Base-by-base conservation (phyloP, 164 flowering plant genomes). In the Stephania cephalantha region DNA sequence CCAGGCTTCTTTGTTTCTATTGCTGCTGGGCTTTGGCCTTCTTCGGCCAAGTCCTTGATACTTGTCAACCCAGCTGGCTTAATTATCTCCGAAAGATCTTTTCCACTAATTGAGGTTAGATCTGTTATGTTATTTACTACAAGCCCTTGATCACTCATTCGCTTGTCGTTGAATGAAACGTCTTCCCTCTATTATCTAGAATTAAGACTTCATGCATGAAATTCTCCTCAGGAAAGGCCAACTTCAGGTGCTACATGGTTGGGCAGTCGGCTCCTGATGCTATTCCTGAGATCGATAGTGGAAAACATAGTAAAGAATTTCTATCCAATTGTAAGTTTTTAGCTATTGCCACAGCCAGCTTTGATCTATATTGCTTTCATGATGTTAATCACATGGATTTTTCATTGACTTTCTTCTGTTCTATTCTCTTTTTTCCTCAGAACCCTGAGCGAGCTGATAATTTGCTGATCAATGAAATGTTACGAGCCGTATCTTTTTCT, bases 51-150 rank as follows among this genome's bases (percentile, higher is more conserved):
- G 84, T 89, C 96, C 75, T 76, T 86, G 74, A 85, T 87, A 72
- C 93, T 93, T 76, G 76, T 93, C 65, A 93, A 93, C 77, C 78
- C 90, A 71, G 98, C 93, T 82, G 98, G 98, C 74, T 81, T 81
- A 55, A 78, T 89, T 48, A 76, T 86, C 77, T 89, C 93, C 15
- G 89, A 80, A 75, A 87, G 83, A 79, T 79, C 88, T 66, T 82
- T 82, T 76, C 82, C 72, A 65, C 72, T 79, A 72, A 30, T 85
- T 46, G 84, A 84, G 70, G 98, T 91, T 87, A 79, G 90, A 69
- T 12, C 72, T 30, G n/a, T 46, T 71, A n/a, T 31, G 58, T 71
- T 25, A 45, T 18, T 30, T 46, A 30, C 20, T 46, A 30, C 68
- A 44, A 13, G 45, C 6, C 70, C 30, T 42, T 4, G 22, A 53